A percentile compares a stretch with the other conserved stretches of the same genome.
These are phyloP conservation scores for Punctularia strigosozonata DNA, from an alignment of 768 basidiomycete genomes.

Conservation along the genomic window DNA sequence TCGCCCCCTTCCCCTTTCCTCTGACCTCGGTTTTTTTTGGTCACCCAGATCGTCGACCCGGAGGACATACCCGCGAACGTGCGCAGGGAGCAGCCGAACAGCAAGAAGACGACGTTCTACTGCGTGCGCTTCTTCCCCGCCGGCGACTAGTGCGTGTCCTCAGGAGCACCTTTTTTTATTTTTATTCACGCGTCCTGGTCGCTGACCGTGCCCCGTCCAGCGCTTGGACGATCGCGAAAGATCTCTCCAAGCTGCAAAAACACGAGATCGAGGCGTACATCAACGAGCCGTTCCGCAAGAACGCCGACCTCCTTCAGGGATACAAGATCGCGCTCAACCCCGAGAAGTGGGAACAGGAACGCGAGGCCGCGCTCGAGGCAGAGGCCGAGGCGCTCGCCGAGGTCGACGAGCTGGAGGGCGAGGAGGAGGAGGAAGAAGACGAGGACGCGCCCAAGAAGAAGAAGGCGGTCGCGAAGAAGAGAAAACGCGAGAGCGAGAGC, in stretches of 20 bases:
- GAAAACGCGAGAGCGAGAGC: conserved; percentile 59
- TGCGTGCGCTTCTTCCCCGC: conserved; percentile 84
- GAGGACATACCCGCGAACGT: conserved; percentile 51
- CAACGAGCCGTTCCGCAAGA: conserved; percentile 64
- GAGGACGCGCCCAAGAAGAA: conserved; percentile 28
- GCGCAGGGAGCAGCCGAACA: conserved; percentile 53
- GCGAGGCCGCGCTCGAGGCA: conserved; percentile 20
- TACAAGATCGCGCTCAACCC: conserved; percentile 73
- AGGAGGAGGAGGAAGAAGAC: conserved; percentile 37
- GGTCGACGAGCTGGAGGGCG: conserved; percentile 54
- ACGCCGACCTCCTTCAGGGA: conserved; percentile 61
- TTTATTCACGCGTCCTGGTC: conserved; percentile 4
- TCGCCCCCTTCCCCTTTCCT: conserved; percentile 1
- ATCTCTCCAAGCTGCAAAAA: conserved; percentile 65
- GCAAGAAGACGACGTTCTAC: conserved; percentile 63
- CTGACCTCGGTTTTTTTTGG: conserved; percentile 3
- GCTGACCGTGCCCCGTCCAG: conserved; percentile 26
- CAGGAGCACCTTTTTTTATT: conserved; percentile 4
- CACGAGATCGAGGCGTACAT: conserved; percentile 83
- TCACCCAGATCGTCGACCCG: conserved; percentile 67
- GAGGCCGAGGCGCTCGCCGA: conserved; percentile 32
- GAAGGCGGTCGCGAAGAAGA: conserved; percentile 34
- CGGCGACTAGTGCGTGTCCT: conserved; percentile 75
- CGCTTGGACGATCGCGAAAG: conserved; percentile 75
- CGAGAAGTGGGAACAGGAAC: conserved; percentile 47